A percentile compares a stretch with the other conserved stretches of the same genome.
Evolutionary conservation across 1,139 yeast species (phyloP).

Genomic region (Candida tropicalis): DNA sequence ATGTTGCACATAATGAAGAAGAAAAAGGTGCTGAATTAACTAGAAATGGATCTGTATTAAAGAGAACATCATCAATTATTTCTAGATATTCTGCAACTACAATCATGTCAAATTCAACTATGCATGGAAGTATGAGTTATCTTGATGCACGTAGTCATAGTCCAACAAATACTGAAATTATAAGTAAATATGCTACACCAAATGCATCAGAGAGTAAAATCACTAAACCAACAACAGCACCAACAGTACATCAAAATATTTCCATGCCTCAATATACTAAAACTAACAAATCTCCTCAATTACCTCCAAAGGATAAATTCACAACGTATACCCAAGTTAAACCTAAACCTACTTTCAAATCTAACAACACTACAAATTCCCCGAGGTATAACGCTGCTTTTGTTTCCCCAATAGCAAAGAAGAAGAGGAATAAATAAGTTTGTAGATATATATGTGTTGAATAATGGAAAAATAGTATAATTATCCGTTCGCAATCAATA

Average conservation of each 20-base stretch:
- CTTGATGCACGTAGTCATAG: neutral
- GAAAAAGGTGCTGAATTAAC: slow-evolving; percentile 2
- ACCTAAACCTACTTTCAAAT: slow-evolving; percentile 4
- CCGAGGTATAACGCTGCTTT: slow-evolving; percentile 4
- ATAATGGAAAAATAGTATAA: neutral
- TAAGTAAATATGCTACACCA: neutral
- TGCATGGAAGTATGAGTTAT: slow-evolving; percentile 1
- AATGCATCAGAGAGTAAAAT: neutral
- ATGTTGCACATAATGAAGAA: slow-evolving; percentile 7
- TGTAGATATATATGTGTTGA: too few species aligned
- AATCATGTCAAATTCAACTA: slow-evolving; percentile 4
- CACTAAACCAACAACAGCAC: neutral
- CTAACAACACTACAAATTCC: slow-evolving; percentile 1
- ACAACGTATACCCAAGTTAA: neutral
- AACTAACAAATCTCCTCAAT: neutral
- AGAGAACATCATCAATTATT: slow-evolving; percentile 1
- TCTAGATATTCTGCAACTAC: slow-evolving; percentile 6
- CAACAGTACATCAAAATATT: neutral
- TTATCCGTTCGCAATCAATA: slow-evolving; percentile 2
- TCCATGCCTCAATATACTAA: neutral
- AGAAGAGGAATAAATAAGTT: too few species aligned
- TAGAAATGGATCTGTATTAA: neutral
- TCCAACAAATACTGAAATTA: neutral
- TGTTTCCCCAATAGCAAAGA: neutral
- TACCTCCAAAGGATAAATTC: slow-evolving; percentile 4